Evolutionary conservation across 176 grass and related monocot genomes (phyloP).

Genomic region (Sorghum bicolor): DNA sequence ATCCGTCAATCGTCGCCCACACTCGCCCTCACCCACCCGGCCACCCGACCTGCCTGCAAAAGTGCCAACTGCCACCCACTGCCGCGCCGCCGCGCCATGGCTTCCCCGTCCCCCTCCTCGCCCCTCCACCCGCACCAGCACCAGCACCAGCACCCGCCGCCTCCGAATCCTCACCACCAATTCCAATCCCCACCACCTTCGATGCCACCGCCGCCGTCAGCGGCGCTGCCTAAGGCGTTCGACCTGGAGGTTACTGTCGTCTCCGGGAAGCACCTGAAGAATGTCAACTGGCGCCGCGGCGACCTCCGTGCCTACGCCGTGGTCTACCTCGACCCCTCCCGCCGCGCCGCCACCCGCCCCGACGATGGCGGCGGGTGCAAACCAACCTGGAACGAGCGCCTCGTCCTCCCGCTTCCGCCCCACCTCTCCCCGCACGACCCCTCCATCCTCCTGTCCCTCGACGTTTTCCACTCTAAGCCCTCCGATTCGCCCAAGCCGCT

Average conservation of each 20-base stretch:
- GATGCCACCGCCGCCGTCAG: slow-evolving; percentile 19
- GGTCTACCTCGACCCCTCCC: slow-evolving; percentile 71
- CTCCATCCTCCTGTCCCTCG: slow-evolving; percentile 70
- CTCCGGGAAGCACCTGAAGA: slow-evolving; percentile 90
- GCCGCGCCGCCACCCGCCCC: slow-evolving; percentile 68
- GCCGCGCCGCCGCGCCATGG: slow-evolving; percentile 34
- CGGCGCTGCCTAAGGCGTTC: slow-evolving; percentile 34
- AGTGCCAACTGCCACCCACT: neutral
- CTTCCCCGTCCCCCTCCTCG: slow-evolving; percentile 37
- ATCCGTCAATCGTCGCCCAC: neutral
- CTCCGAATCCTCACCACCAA: slow-evolving; percentile 31
- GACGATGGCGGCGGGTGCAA: slow-evolving; percentile 79
- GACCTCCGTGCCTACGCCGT: slow-evolving; percentile 87
- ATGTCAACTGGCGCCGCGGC: slow-evolving; percentile 96
- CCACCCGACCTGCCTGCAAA: neutral
- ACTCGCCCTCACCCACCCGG: neutral
- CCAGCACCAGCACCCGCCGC: slow-evolving; percentile 21
- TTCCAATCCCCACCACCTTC: slow-evolving; percentile 36
- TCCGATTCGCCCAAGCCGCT: slow-evolving; percentile 92
- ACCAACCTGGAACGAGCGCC: slow-evolving; percentile 87
- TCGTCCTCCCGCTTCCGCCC: slow-evolving; percentile 58
- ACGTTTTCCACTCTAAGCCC: slow-evolving; percentile 93
- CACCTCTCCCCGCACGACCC: slow-evolving; percentile 63
- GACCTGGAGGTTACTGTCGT: slow-evolving; percentile 82
- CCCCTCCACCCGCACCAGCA: slow-evolving; percentile 29